Percentiles rank a stretch among this genome's conserved stretches.
phyloP scores from a whole-genome alignment of 2,329 filamentous ascomycete species.

The Talaromyces sp. region DNA sequence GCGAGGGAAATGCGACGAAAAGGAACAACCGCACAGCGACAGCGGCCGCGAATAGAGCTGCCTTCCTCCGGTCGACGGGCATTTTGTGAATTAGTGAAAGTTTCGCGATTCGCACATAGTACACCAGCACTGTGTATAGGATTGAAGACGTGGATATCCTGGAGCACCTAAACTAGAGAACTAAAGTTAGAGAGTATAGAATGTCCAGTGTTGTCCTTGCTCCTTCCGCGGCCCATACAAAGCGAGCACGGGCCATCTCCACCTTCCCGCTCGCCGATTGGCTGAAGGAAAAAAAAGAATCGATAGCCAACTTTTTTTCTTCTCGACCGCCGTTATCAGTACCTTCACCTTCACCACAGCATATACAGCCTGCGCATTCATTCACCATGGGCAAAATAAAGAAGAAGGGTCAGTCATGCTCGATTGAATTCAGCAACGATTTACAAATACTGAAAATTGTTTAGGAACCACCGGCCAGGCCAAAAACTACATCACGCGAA shows the following conservation, averaged over 20 bases:
- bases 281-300: slow-evolving; percentile 14
- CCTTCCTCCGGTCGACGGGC: slow-evolving; percentile 57
- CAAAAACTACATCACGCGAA: slow-evolving; percentile 98
- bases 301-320: slow-evolving; percentile 34
- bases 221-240: slow-evolving; percentile 18
- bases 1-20: slow-evolving; percentile 73
- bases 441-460: slow-evolving; percentile 11
- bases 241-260: slow-evolving; percentile 31
- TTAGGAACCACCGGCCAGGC: slow-evolving; percentile 79
- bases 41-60: slow-evolving; percentile 69
- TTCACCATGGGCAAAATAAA: slow-evolving; percentile 70
- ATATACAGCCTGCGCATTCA: slow-evolving; percentile 24
- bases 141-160: neutral
- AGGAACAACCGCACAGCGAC: slow-evolving; percentile 75
- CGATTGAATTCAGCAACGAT: neutral
- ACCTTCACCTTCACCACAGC: slow-evolving; percentile 22
- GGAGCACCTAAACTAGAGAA: neutral
- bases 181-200: neutral
- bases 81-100: slow-evolving; percentile 32
- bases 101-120: neutral
- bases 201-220: neutral
- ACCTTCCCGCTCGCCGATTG: slow-evolving; percentile 27
- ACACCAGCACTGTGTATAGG: neutral
- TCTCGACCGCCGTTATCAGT: slow-evolving; percentile 29
- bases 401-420: slow-evolving; percentile 67